Evolutionary conservation across 495 filamentous ascomycete species (phyloP).

Genomic region (Peziza echinospora): DNA sequence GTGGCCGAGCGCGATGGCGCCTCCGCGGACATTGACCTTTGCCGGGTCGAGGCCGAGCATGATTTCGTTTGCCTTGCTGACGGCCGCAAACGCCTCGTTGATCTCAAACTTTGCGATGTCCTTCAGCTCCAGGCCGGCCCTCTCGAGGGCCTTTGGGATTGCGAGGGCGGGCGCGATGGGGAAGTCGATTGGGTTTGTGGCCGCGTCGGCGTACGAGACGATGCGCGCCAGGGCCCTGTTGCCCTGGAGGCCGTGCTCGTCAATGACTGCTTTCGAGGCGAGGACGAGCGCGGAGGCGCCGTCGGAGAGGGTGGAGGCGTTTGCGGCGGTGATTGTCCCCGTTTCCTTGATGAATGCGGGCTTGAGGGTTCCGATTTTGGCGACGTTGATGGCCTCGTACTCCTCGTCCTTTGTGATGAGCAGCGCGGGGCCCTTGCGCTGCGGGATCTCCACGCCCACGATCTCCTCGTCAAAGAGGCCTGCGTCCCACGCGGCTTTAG

Average conservation of each 20-base stretch:
- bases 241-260: slow-evolving; percentile 47
- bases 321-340: slow-evolving; percentile 87
- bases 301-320: slow-evolving; percentile 80
- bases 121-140: slow-evolving; percentile 70
- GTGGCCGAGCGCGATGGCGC: slow-evolving; percentile 85
- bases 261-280: slow-evolving; percentile 50
- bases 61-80: slow-evolving; percentile 89
- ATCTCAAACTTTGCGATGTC: slow-evolving; percentile 92
- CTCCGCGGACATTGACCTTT: slow-evolving; percentile 70
- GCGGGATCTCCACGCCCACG: slow-evolving; percentile 59
- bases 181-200: slow-evolving; percentile 86
- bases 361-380: slow-evolving; percentile 69
- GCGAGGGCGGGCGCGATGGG: slow-evolving; percentile 81
- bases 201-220: slow-evolving; percentile 70
- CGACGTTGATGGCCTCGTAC: slow-evolving; percentile 58
- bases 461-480: slow-evolving; percentile 71
- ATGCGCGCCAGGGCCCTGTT: slow-evolving; percentile 59
- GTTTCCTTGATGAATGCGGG: slow-evolving; percentile 74
- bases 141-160: slow-evolving; percentile 69
- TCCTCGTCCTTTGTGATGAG: slow-evolving; percentile 60
- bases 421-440: slow-evolving; percentile 61
- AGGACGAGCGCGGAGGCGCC: slow-evolving; percentile 83
- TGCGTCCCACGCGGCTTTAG: slow-evolving; percentile 71
- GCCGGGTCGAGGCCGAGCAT: slow-evolving; percentile 57
- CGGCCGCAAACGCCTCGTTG: slow-evolving; percentile 92